Percentiles rank a stretch among this genome's conserved stretches.
phyloP scores from a whole-genome alignment of 148 eudicot species.

The Rhododendron simsii region DNA sequence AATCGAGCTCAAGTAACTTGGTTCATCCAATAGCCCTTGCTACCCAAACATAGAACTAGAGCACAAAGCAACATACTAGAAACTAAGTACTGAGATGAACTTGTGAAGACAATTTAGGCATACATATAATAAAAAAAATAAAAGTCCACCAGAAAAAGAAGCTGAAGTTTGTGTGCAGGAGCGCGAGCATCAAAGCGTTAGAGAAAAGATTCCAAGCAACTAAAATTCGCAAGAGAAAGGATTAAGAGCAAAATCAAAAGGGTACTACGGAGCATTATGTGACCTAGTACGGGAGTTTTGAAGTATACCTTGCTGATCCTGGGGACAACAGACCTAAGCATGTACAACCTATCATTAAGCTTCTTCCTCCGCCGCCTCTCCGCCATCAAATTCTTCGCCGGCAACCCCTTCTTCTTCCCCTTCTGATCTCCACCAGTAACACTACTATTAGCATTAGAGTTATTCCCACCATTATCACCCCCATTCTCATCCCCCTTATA shows the following conservation, averaged over 20 bases:
- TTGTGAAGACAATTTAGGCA: background rate
- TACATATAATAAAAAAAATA: background rate
- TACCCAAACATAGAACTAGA: background rate
- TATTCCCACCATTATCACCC: conserved; percentile 44
- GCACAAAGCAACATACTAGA: background rate
- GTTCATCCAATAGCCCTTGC: background rate
- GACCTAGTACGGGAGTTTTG: background rate
- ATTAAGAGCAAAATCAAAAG: background rate
- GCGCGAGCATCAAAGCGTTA: background rate
- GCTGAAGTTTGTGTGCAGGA: background rate
- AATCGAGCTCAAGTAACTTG: background rate
- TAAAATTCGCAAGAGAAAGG: background rate
- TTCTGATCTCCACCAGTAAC: conserved; percentile 44
- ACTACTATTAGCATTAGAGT: conserved; percentile 47
- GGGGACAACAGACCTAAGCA: conserved; percentile 88
- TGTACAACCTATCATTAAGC: conserved; percentile 89
- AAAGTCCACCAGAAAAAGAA: background rate
- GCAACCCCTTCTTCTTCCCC: conserved; percentile 84
- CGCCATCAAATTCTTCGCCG: conserved; percentile 95
- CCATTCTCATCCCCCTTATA: conserved; percentile 28
- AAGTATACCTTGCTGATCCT: conserved; percentile 85
- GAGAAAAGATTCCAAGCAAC: background rate
- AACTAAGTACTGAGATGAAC: background rate
- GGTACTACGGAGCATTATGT: too few relatives aligned
- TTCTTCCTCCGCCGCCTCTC: conserved; percentile 85